Evolutionary conservation across 345 rosid genomes (phyloP).

Genomic region (Bruguiera gymnorhiza): DNA sequence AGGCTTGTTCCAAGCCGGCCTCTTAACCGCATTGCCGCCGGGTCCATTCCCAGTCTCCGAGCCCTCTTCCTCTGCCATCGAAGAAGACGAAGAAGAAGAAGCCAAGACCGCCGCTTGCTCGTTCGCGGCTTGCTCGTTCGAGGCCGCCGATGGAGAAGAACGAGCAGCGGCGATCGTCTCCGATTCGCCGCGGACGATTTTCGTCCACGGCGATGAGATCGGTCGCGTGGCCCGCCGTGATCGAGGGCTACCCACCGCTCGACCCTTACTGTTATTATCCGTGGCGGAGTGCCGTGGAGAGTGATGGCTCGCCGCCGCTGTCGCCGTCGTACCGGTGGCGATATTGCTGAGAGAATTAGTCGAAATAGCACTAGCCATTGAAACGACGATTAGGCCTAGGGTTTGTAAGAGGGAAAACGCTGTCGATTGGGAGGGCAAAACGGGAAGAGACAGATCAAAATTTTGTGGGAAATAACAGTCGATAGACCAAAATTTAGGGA

Average conservation of each 20-base stretch:
- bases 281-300: not conserved
- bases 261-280: not conserved
- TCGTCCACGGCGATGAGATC: slow-evolving; percentile 44
- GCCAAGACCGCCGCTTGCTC: slow-evolving; percentile 17
- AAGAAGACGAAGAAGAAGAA: slow-evolving; percentile 24
- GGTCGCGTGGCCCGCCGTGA: slow-evolving; percentile 16
- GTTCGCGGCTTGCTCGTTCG: slow-evolving; percentile 20
- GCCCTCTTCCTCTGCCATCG: slow-evolving; percentile 37
- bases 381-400: not conserved
- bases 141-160: slow-evolving; percentile 15
- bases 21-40: slow-evolving; percentile 59
- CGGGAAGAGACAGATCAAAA: not conserved
- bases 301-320: not conserved
- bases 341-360: too few relatives aligned
- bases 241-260: slow-evolving; percentile 18
- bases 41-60: slow-evolving; percentile 33
- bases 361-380: not conserved
- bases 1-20: slow-evolving; percentile 69
- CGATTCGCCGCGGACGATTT: slow-evolving; percentile 41
- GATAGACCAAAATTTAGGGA: too few relatives aligned
- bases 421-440: not conserved
- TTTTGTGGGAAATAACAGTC: too few relatives aligned
- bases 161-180: slow-evolving; percentile 24
- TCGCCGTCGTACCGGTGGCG: not conserved
- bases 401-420: not conserved